Percentiles rank a stretch among this genome's conserved stretches.
Conservation (phyloP, 495 filamentous ascomycete genomes). For the Penicillium odoratum region DNA sequence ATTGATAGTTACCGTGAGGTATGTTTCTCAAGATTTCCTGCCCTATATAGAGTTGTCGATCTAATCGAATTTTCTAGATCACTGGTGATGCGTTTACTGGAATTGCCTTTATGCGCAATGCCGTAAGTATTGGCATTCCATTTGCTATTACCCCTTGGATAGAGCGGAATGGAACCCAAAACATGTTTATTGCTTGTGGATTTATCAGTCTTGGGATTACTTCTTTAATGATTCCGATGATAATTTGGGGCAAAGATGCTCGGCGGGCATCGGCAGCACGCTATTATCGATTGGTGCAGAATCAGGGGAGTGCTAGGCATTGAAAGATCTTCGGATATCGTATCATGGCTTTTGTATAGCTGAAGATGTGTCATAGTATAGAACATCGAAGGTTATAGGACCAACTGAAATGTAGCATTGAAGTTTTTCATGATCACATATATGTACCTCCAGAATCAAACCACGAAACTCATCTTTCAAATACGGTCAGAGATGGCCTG, state of each 20-base stretch:
- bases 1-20: slow-evolving; percentile 40
- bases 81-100: slow-evolving; percentile 39
- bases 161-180: slow-evolving; percentile 23
- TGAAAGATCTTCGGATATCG: neutral
- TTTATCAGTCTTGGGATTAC: slow-evolving; percentile 31
- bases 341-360: too few species aligned
- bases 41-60: neutral
- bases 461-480: slow-evolving; percentile 2
- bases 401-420: too few species aligned
- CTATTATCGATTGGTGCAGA: slow-evolving; percentile 19
- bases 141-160: slow-evolving; percentile 40
- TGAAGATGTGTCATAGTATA: too few species aligned
- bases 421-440: too few species aligned
- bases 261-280: slow-evolving; percentile 14
- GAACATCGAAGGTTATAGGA: too few species aligned
- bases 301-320: slow-evolving; percentile 12
- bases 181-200: slow-evolving; percentile 37
- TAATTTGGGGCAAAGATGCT: slow-evolving; percentile 31
- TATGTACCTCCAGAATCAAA: neutral
- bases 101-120: slow-evolving; percentile 37
- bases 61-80: slow-evolving; percentile 20
- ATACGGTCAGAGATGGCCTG: slow-evolving; percentile 7
- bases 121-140: slow-evolving; percentile 33
- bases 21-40: slow-evolving; percentile 1
- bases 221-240: slow-evolving; percentile 25